Base-by-base conservation (phyloP, 1,284 basidiomycete species). In the Boletus sp. region DNA sequence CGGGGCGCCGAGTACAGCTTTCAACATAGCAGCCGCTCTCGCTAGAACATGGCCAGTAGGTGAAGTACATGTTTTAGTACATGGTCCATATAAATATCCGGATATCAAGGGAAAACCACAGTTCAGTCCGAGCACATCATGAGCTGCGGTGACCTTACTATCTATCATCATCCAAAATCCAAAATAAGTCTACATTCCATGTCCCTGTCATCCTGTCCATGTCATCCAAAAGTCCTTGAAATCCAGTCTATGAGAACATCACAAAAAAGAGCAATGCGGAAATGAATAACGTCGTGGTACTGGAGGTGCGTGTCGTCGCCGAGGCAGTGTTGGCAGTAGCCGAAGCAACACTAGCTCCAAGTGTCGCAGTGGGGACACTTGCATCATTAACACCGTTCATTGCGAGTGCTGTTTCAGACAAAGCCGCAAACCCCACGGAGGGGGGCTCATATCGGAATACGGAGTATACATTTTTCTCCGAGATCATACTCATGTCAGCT, bases 401-500 rank as follows among this genome's bases (percentile, higher is more conserved):
- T 3, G 60, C 61, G 8, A 71, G 59, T 8, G 71, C 69, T 3
- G 54, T 52, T 13, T 61, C n/a, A 4, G 68, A 73, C 47, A 73
- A 52, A 3, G 68, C 60, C 36, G 71, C 68, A 46, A 70, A 70
- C 53, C 68, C 71, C 2, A 73, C 70, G 5, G 68, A 65, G 1
- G 70, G 70, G 24, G 71, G 71, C 36, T 63, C 6, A 22, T 62
- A 72, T 16, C 72, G 67, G 47, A 73, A 72, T 0, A 70, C 63
- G 2, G 68, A 68, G 56, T 73, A 73, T 52, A 73, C 71, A 53
- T 71, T 70, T 68, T 70, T 70, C 68, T 73, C 27, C 29, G 18
- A 18, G 31, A 41, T 42, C 24, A 8, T 7, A 22, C 6, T n/a
- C n/a, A 22, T 12, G 45, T 68, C 49, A 66, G 49, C 41, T 18